Evolutionary conservation across 495 filamentous ascomycete genomes (phyloP).

Genomic region (Penicillium canariense): DNA sequence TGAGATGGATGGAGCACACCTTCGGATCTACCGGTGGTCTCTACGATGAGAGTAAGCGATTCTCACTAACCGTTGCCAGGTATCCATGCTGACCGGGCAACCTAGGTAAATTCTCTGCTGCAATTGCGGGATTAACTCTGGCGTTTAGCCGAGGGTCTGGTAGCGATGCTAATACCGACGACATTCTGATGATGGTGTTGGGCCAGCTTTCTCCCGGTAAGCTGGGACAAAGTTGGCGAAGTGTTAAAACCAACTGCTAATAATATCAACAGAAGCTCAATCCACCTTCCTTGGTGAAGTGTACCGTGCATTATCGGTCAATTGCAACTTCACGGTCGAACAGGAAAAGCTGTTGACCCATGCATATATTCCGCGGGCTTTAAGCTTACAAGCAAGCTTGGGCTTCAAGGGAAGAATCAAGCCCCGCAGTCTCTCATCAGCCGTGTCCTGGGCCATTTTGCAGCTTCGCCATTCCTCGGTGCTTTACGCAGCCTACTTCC

Average conservation of each 20-base stretch:
- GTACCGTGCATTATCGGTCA: conserved; percentile 62
- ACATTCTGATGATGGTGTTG: conserved; percentile 65
- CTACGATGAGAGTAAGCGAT: conserved; percentile 42
- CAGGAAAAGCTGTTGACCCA: conserved; percentile 71
- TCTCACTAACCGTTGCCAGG: background rate
- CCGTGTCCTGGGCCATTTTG: conserved; percentile 70
- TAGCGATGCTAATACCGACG: conserved; percentile 63
- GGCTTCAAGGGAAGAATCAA: conserved; percentile 60
- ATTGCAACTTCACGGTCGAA: conserved; percentile 68
- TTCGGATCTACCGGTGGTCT: conserved; percentile 39
- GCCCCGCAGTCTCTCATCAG: conserved; percentile 59
- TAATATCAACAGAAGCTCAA: conserved; percentile 33
- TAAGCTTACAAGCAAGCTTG: conserved; percentile 68
- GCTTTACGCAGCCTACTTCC: conserved; percentile 61
- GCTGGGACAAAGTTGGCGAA: conserved; percentile 17
- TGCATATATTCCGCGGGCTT: conserved; percentile 61
- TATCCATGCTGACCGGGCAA: conserved; percentile 12
- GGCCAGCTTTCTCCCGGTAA: conserved; percentile 49
- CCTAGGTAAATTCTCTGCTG: conserved; percentile 50
- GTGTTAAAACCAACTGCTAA: background rate
- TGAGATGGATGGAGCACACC: conserved; percentile 58
- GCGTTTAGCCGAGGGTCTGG: conserved; percentile 57
- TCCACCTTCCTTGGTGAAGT: conserved; percentile 60
- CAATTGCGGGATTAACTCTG: conserved; percentile 57
- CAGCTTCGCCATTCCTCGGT: conserved; percentile 69